phyloP scores from a whole-genome alignment of 257 asterid species.

The Plectranthus barbatus region DNA sequence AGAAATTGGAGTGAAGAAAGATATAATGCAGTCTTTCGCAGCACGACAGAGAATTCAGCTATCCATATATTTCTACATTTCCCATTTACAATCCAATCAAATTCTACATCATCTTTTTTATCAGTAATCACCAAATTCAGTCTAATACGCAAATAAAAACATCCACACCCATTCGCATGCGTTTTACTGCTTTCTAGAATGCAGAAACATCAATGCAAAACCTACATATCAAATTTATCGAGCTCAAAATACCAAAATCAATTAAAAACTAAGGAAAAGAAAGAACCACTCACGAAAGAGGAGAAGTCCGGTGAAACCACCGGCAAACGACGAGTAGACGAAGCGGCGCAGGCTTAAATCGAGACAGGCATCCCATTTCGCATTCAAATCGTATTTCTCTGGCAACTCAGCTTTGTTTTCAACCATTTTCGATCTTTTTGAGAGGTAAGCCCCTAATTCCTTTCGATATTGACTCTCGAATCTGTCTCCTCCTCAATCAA shows the following conservation, averaged over 20 bases:
- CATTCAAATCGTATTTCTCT: conserved; percentile 48
- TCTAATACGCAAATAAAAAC: not conserved
- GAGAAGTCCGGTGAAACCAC: conserved; percentile 65
- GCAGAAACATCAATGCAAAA: not conserved
- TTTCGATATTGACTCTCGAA: not conserved
- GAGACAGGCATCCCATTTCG: conserved; percentile 74
- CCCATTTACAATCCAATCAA: not conserved
- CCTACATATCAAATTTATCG: not conserved
- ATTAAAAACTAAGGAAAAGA: not conserved
- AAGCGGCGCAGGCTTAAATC: conserved; percentile 65
- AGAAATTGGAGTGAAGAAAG: not conserved
- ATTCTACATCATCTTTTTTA: not conserved
- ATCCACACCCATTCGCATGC: not conserved
- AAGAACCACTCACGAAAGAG: conserved; percentile 45
- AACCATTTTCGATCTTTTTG: conserved; percentile 26
- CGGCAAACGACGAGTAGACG: conserved; percentile 51
- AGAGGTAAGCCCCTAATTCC: not conserved
- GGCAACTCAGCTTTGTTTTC: conserved; percentile 42
- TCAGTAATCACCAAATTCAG: not conserved
- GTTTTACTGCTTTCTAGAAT: not conserved
- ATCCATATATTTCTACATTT: not conserved
- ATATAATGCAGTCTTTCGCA: not conserved
- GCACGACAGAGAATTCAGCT: not conserved
- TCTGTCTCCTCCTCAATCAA: not conserved
- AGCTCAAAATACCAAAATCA: conserved; percentile 2